Evolutionary conservation across 2,329 filamentous ascomycete species (phyloP), one percentile per base, ranked within the genome.

Genomic region (Lachnellula subtilissima): DNA sequence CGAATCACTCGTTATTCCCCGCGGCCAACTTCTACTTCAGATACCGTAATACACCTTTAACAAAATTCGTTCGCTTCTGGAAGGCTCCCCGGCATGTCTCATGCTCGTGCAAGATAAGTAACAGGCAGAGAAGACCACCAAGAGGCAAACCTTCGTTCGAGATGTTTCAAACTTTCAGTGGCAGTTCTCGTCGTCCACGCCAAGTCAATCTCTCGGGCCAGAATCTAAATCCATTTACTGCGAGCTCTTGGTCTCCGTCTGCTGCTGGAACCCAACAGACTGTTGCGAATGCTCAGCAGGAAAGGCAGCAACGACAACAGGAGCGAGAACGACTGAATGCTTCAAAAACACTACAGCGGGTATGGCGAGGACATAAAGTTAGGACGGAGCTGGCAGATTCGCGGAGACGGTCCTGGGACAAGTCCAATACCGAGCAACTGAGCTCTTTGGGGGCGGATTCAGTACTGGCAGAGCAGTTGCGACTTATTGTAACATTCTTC

Each of bases 141-240:
- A 62, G 57, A 42, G 61, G 36, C 35, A 42, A 36, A 40, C 40
- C 59, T 50, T 52, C 32, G 28, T 56, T 53, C 69, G 70, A 69
- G 64, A 97, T 97, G 93, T 95, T 94, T 75, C 86, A 88, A 59
- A 91, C 88, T 53, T 99, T 99, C 75, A 94, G 89, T 23, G 94
- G 94, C 65, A 89, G 76, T 73, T 89, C 91, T 66, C 86, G 90
- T 68, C 88, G 89, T 64, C 87, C 88, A 59, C 87, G 94, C 63
- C 92, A 97, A 71, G 91, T 97, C 70, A 97, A 97, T 74, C 86
- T 99, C 59, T 94, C 91, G 63, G 94, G 91, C 60, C 87, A 92
- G 65, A 84, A 83, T 62, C 78, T 78, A 50, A 96, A 96, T 68
- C 90, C 91, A 3, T 96, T 94, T 71, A 85, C 81, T 58, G 82